A percentile compares a stretch with the other conserved stretches of the same genome.
Conservation (phyloP, 345 rosid genomes). For the Heritiera fomes region DNA sequence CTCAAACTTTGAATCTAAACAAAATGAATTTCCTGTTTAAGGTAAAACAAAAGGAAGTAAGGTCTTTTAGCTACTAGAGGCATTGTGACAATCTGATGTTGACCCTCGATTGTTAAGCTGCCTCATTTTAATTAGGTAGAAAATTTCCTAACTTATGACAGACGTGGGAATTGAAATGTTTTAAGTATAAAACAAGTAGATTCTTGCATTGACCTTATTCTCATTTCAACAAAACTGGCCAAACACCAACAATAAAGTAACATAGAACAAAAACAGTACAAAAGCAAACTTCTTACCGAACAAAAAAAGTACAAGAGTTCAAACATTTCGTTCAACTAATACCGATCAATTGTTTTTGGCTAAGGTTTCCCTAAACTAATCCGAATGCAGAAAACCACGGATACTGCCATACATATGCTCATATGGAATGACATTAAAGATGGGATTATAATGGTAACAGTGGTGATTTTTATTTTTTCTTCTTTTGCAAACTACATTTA, state of each 20-base stretch:
- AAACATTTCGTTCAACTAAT: constrained; percentile 3
- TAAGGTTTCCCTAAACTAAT: not conserved
- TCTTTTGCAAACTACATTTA: not conserved
- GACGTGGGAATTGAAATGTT: not conserved
- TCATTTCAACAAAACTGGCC: constrained; percentile 14
- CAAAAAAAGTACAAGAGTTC: not conserved
- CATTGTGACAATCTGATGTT: not conserved
- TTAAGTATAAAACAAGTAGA: not conserved
- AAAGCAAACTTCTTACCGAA: not conserved
- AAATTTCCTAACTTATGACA: constrained; percentile 5
- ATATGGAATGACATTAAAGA: not conserved
- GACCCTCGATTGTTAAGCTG: not conserved
- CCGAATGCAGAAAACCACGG: not conserved
- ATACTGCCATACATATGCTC: not conserved
- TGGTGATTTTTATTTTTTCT: not conserved
- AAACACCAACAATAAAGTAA: not conserved
- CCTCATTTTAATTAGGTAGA: not conserved
- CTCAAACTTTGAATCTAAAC: not conserved
- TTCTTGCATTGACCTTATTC: not conserved
- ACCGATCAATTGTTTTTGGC: not conserved
- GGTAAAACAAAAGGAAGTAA: not conserved
- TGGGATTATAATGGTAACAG: not conserved
- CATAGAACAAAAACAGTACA: too few relatives aligned
- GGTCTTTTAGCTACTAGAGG: not conserved
- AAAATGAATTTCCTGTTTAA: not conserved